These are phyloP conservation scores for Moricandia arvensis DNA, from an alignment of 345 rosid species.

Conservation along the genomic window DNA sequence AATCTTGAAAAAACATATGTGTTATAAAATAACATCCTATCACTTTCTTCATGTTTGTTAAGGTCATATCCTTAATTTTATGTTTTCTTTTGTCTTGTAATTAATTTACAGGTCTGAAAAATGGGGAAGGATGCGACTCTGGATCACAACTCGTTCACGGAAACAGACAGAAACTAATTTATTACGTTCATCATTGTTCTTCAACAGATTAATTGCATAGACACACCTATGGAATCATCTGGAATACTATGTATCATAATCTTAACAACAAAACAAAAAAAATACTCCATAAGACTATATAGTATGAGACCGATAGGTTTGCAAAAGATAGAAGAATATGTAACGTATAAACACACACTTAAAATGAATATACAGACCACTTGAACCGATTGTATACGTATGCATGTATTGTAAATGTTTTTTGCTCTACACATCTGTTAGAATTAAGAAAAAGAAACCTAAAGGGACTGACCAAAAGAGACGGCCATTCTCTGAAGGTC, in stretches of 20 bases:
- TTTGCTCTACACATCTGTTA: slow-evolving; percentile 30
- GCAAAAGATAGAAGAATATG: slow-evolving; percentile 34
- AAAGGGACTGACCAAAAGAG: slow-evolving; percentile 40
- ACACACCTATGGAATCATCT: slow-evolving; percentile 16
- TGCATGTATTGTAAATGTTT: slow-evolving; percentile 22
- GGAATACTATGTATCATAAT: neutral
- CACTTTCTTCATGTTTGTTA: slow-evolving; percentile 1
- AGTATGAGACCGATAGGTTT: slow-evolving; percentile 21
- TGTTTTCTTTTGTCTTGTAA: slow-evolving; percentile 26
- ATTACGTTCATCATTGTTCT: slow-evolving; percentile 27
- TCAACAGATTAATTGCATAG: slow-evolving; percentile 17
- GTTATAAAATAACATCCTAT: slow-evolving; percentile 9
- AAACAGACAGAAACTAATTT: slow-evolving; percentile 32
- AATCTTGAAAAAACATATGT: neutral
- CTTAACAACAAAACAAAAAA: slow-evolving; percentile 1
- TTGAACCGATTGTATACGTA: slow-evolving; percentile 25
- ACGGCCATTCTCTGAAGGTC: slow-evolving; percentile 39
- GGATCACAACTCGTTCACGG: slow-evolving; percentile 32
- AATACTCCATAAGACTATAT: neutral
- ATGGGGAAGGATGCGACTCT: slow-evolving; percentile 21
- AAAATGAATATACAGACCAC: slow-evolving; percentile 30
- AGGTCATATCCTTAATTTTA: slow-evolving; percentile 16
- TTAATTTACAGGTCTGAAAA: slow-evolving; percentile 32
- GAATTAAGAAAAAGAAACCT: slow-evolving; percentile 10
- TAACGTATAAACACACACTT: slow-evolving; percentile 38